Evolutionary conservation across 2,329 filamentous ascomycete genomes (phyloP).

Genomic region (Phoma sp.): DNA sequence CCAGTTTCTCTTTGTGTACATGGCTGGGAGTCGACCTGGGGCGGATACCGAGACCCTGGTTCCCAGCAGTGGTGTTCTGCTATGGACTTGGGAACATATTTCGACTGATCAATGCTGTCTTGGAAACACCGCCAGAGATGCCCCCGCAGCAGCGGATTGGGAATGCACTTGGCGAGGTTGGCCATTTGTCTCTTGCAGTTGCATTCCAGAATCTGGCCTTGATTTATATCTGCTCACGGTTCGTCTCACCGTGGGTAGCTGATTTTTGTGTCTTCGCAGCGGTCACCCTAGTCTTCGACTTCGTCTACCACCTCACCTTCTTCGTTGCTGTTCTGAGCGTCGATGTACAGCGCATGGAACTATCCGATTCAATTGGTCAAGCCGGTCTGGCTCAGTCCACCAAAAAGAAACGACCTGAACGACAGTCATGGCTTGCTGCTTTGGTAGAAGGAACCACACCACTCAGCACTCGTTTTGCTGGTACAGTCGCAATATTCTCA

Average conservation of each 20-base stretch:
- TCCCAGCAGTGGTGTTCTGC: conserved; percentile 77
- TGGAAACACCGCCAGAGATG: conserved; percentile 73
- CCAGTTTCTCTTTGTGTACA: conserved; percentile 81
- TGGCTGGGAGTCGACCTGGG: conserved; percentile 78
- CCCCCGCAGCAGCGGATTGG: conserved; percentile 74
- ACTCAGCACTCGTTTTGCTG: conserved; percentile 76
- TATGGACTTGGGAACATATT: conserved; percentile 83
- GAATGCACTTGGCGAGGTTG: conserved; percentile 76
- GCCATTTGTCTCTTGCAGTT: conserved; percentile 72
- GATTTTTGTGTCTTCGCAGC: conserved; percentile 80
- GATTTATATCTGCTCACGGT: conserved; percentile 68
- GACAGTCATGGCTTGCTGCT: conserved; percentile 66
- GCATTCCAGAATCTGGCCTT: conserved; percentile 74
- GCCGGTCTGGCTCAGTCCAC: conserved; percentile 39
- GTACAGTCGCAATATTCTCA: conserved; percentile 74
- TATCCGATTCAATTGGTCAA: conserved; percentile 72
- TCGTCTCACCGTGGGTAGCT: conserved; percentile 74
- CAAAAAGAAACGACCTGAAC: conserved; percentile 59
- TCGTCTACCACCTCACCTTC: conserved; percentile 80
- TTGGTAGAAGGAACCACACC: conserved; percentile 71
- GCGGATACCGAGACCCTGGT: conserved; percentile 75
- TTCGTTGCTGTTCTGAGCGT: conserved; percentile 81
- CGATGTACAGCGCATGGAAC: conserved; percentile 77
- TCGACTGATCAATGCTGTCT: conserved; percentile 77
- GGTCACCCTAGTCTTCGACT: conserved; percentile 77